phyloP scores from a whole-genome alignment of 345 rosid genomes.

The Pugionium cornutum region DNA sequence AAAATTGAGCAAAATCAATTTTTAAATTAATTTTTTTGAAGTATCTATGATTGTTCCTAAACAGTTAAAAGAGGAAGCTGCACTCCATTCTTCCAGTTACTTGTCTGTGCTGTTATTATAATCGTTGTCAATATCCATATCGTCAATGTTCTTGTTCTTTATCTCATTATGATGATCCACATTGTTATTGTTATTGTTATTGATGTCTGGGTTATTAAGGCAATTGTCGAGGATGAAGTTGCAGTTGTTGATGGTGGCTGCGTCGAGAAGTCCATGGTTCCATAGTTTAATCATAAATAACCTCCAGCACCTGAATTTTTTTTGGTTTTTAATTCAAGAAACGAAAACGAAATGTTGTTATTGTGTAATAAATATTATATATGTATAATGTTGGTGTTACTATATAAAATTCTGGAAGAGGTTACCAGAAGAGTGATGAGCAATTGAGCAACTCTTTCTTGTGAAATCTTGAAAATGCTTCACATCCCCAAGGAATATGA shows the following conservation, averaged over 20 bases:
- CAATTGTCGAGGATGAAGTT: constrained; percentile 48
- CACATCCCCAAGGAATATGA: constrained; percentile 92
- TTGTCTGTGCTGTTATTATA: not conserved
- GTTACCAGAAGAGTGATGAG: constrained; percentile 64
- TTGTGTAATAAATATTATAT: not conserved
- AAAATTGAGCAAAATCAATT: not conserved
- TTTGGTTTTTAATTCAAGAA: not conserved
- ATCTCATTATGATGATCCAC: not conserved
- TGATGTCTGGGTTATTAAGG: not conserved
- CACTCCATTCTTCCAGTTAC: not conserved
- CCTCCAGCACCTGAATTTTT: constrained; percentile 72
- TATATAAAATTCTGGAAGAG: not conserved
- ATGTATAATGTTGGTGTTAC: not conserved
- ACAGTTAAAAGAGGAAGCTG: not conserved
- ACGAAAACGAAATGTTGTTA: not conserved
- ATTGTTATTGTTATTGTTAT: constrained; percentile 1
- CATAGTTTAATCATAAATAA: constrained; percentile 72
- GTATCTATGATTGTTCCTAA: constrained; percentile 13
- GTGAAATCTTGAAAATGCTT: constrained; percentile 76
- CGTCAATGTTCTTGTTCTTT: not conserved
- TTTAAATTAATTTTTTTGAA: not conserved
- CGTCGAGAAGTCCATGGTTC: constrained; percentile 79
- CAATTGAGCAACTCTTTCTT: constrained; percentile 48
- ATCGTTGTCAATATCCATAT: not conserved
- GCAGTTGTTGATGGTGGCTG: constrained; percentile 66